phyloP scores from a whole-genome alignment of 768 basidiomycete species.

The Termitomyces sp. region DNA sequence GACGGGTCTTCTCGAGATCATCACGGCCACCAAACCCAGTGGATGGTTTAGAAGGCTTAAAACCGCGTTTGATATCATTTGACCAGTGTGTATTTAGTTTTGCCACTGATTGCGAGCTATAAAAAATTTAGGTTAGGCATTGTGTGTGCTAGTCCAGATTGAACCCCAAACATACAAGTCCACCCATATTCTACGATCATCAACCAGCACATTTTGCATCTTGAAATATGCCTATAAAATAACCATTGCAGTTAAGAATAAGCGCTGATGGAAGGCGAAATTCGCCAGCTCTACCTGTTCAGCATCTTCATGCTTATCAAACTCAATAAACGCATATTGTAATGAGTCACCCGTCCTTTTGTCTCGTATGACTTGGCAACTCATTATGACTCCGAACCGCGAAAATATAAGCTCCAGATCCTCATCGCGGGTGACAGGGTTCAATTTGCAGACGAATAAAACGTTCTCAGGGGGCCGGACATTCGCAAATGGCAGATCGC shows the following conservation, averaged over 20 bases:
- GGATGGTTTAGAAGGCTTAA: constrained; percentile 24
- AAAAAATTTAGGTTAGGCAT: constrained; percentile 15
- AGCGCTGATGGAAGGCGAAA: background rate
- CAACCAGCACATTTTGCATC: constrained; percentile 98
- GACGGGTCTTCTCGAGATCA: constrained; percentile 66
- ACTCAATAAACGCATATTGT: constrained; percentile 99
- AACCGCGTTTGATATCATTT: constrained; percentile 59
- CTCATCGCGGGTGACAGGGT: constrained; percentile 91
- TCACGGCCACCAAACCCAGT: constrained; percentile 66
- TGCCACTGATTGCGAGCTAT: constrained; percentile 91
- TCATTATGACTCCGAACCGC: constrained; percentile 91
- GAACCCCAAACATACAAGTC: constrained; percentile 68
- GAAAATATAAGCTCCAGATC: constrained; percentile 97
- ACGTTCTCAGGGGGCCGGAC: constrained; percentile 98
- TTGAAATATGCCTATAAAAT: constrained; percentile 86
- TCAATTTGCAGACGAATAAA: constrained; percentile 97
- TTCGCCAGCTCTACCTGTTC: constrained; percentile 60
- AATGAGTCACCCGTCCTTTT: constrained; percentile 94
- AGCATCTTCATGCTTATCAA: constrained; percentile 88
- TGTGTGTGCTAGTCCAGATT: background rate
- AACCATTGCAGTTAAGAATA: background rate
- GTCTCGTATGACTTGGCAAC: constrained; percentile 95
- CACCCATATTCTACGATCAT: constrained; percentile 98
- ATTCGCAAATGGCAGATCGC: constrained; percentile 96
- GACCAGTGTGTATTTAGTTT: constrained; percentile 80